Evolutionary conservation across 2,329 filamentous ascomycete species (phyloP).

Genomic region (Fusarium tricinctum): DNA sequence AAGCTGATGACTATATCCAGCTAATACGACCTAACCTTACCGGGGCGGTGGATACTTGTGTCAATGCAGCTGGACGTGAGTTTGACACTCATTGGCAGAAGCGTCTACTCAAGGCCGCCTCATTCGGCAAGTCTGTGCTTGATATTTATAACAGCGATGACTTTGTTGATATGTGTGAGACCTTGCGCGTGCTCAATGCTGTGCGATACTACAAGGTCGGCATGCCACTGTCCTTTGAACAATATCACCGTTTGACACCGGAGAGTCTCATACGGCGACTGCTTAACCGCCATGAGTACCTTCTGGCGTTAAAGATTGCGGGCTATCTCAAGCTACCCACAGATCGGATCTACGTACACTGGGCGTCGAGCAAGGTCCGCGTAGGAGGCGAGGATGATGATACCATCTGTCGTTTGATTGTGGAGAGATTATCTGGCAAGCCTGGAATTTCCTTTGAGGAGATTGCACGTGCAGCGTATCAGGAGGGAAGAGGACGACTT

Average conservation of each 20-base stretch:
- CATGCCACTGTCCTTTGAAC: conserved; percentile 90
- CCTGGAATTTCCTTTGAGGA: conserved; percentile 95
- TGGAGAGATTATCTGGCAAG: conserved; percentile 87
- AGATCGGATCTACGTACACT: conserved; percentile 94
- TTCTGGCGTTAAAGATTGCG: conserved; percentile 89
- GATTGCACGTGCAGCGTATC: conserved; percentile 92
- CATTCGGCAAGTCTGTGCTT: conserved; percentile 96
- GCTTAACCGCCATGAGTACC: conserved; percentile 90
- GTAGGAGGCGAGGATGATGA: conserved; percentile 88
- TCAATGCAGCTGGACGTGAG: conserved; percentile 93
- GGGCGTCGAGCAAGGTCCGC: conserved; percentile 95
- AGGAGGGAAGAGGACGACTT: conserved; percentile 89
- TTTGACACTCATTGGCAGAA: conserved; percentile 95
- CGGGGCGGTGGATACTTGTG: conserved; percentile 93
- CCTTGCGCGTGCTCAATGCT: conserved; percentile 90
- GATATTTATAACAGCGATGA: conserved; percentile 99
- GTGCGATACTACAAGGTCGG: conserved; percentile 93
- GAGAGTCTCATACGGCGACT: conserved; percentile 89
- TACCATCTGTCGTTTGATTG: conserved; percentile 85
- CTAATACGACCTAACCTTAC: conserved; percentile 88
- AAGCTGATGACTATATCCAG: conserved; percentile 97
- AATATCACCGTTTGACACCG: conserved; percentile 90
- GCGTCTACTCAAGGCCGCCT: conserved; percentile 93
- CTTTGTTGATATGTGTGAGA: conserved; percentile 98
- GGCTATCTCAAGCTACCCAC: conserved; percentile 88